Conservation (phyloP, 371 early-diverging fungal genomes). For the Mortierella sp. region DNA sequence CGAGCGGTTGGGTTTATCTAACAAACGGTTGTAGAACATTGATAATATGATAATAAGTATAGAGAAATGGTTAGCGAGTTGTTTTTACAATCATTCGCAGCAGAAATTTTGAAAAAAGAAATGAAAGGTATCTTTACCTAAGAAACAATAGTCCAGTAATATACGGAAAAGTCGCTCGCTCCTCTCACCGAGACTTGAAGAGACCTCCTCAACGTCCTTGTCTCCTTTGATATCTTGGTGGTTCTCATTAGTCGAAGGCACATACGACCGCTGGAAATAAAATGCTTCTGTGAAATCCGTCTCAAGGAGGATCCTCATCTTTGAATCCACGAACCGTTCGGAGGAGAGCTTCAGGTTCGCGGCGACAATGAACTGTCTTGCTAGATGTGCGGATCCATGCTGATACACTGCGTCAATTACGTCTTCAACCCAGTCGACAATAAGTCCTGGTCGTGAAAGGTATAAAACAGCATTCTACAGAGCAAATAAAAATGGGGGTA, state of each 20-base stretch:
- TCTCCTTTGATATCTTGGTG: not conserved
- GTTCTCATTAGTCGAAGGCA: not conserved
- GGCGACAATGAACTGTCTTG: slow-evolving; percentile 38
- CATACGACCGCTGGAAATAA: slow-evolving; percentile 34
- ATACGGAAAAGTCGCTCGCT: slow-evolving; percentile 17
- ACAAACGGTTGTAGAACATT: not conserved
- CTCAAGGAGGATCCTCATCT: slow-evolving; percentile 36
- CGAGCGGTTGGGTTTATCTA: slow-evolving; percentile 45
- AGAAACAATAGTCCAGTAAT: slow-evolving; percentile 38
- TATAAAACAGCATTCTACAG: slow-evolving; percentile 42
- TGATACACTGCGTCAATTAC: slow-evolving; percentile 34
- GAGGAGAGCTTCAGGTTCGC: slow-evolving; percentile 34
- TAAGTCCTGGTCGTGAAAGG: slow-evolving; percentile 50
- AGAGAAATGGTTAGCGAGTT: not conserved
- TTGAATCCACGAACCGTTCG: slow-evolving; percentile 26
- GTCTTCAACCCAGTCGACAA: slow-evolving; percentile 54
- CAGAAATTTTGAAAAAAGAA: too few species aligned
- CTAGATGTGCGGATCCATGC: slow-evolving; percentile 38
- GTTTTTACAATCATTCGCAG: too few species aligned
- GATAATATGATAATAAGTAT: too few species aligned
- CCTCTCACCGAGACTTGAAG: not conserved
- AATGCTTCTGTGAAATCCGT: slow-evolving; percentile 46
- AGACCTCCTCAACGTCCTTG: too few species aligned
- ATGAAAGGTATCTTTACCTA: slow-evolving; percentile 9
- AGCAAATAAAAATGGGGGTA: not conserved